These are phyloP conservation scores for Exobasidium cylindrosporum DNA, from an alignment of 1,284 basidiomycete species.

Conservation along the genomic window DNA sequence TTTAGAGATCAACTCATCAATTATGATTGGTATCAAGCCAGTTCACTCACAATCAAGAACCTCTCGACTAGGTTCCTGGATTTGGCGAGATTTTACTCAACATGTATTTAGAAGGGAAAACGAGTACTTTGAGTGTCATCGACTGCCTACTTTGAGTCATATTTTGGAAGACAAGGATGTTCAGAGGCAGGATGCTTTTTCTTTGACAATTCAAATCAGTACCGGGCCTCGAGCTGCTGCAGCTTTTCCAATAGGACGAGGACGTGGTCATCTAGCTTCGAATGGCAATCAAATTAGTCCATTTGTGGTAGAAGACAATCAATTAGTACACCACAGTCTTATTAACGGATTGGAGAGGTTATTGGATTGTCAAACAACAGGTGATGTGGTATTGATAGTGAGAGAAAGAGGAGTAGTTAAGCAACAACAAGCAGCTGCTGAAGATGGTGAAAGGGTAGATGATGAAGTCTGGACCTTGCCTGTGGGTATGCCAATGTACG, in stretches of 20 bases:
- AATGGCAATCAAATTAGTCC: slow-evolving; percentile 17
- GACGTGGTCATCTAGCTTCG: not conserved
- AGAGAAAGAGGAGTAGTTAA: slow-evolving; percentile 41
- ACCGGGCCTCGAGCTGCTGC: slow-evolving; percentile 24
- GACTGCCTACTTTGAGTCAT: slow-evolving; percentile 33
- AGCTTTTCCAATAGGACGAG: not conserved
- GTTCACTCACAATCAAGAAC: slow-evolving; percentile 10
- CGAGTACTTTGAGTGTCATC: slow-evolving; percentile 42
- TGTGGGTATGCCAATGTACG: slow-evolving; percentile 8
- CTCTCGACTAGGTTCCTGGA: slow-evolving; percentile 20
- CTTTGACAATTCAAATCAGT: slow-evolving; percentile 43
- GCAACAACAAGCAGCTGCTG: not conserved
- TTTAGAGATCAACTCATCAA: slow-evolving; percentile 30
- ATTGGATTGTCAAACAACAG: slow-evolving; percentile 45
- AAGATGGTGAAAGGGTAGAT: not conserved
- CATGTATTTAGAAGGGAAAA: slow-evolving; percentile 33
- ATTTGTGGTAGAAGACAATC: slow-evolving; percentile 33
- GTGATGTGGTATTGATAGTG: slow-evolving; percentile 48
- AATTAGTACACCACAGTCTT: slow-evolving; percentile 34
- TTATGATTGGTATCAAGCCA: slow-evolving; percentile 41
- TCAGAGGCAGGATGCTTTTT: slow-evolving; percentile 27
- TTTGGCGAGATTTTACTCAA: slow-evolving; percentile 34
- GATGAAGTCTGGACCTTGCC: slow-evolving; percentile 13
- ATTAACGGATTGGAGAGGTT: slow-evolving; percentile 34
- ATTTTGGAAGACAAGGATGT: slow-evolving; percentile 24